A percentile compares a stretch with the other conserved stretches of the same genome.
Evolutionary conservation across 495 filamentous ascomycete species (phyloP).

Genomic region (Aspergillus bridgeri): DNA sequence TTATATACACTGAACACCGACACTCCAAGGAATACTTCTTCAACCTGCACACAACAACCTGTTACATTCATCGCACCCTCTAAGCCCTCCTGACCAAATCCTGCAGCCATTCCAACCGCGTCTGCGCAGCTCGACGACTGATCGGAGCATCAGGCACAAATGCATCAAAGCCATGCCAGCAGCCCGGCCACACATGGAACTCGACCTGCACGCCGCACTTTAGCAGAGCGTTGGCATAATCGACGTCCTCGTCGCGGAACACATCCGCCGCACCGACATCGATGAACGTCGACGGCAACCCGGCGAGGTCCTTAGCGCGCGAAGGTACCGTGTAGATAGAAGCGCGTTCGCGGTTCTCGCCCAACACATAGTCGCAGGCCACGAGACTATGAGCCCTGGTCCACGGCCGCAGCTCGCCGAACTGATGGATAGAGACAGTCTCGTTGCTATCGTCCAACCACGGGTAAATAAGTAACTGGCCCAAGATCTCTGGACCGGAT

Average conservation of each 20-base stretch:
- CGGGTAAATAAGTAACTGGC: conserved; percentile 50
- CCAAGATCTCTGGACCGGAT: conserved; percentile 34
- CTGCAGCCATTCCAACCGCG: not conserved
- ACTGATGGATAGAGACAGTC: conserved; percentile 6
- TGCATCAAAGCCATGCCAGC: conserved; percentile 28
- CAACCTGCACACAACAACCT: too few relatives aligned
- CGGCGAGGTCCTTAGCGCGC: conserved; percentile 17
- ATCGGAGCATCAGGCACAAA: conserved; percentile 8
- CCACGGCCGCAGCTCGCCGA: conserved; percentile 16
- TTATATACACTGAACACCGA: too few relatives aligned
- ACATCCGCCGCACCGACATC: conserved; percentile 26
- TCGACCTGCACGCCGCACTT: conserved; percentile 21
- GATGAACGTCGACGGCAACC: conserved; percentile 26
- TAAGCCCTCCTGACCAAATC: not conserved
- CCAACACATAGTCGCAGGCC: conserved; percentile 28
- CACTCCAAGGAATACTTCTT: too few relatives aligned
- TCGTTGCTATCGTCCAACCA: conserved; percentile 41
- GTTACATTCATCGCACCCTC: not conserved
- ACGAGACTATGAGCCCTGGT: conserved; percentile 23
- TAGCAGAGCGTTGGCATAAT: conserved; percentile 22
- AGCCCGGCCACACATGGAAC: conserved; percentile 28
- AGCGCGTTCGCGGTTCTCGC: conserved; percentile 14
- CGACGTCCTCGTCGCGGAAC: conserved; percentile 22
- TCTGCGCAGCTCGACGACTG: not conserved
- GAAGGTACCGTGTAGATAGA: conserved; percentile 26